These are phyloP conservation scores for Rhizoctonia solani DNA, from an alignment of 1,284 basidiomycete genomes.

Conservation along the genomic window DNA sequence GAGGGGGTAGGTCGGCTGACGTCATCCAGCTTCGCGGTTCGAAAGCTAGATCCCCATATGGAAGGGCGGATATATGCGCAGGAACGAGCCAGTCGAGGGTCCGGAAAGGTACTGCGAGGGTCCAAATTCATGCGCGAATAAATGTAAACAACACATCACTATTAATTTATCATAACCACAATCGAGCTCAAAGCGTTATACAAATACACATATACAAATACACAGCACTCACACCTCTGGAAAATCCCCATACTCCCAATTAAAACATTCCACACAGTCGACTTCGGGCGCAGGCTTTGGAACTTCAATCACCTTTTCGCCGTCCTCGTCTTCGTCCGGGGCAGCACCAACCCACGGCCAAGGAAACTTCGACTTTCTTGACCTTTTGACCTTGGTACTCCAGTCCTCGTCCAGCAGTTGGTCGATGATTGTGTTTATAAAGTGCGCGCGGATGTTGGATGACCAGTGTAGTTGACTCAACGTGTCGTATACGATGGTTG, in stretches of 20 bases:
- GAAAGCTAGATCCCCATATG: too few relatives aligned
- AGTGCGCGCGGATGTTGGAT: conserved; percentile 76
- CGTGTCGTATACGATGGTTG: conserved; percentile 86
- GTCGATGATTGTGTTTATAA: conserved; percentile 75
- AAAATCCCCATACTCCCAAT: conserved; percentile 66
- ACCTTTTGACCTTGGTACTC: conserved; percentile 52
- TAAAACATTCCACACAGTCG: conserved; percentile 70
- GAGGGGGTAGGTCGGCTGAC: neutral
- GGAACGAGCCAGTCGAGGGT: too few relatives aligned
- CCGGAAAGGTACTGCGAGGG: too few relatives aligned
- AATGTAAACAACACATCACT: too few relatives aligned
- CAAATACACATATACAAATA: neutral
- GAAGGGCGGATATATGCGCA: too few relatives aligned
- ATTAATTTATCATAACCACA: too few relatives aligned
- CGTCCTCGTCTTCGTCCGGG: conserved; percentile 45
- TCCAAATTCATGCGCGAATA: too few relatives aligned
- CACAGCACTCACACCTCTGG: neutral
- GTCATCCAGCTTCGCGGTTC: neutral
- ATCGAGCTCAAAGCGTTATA: too few relatives aligned
- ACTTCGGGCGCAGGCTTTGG: conserved; percentile 53
- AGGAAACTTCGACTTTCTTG: neutral
- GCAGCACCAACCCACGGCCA: conserved; percentile 48
- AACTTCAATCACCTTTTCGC: conserved; percentile 61
- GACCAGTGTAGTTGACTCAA: conserved; percentile 81
- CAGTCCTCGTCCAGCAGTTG: conserved; percentile 76